phyloP scores from a whole-genome alignment of 179 eudicot genomes.

The Spinacia oleracea region DNA sequence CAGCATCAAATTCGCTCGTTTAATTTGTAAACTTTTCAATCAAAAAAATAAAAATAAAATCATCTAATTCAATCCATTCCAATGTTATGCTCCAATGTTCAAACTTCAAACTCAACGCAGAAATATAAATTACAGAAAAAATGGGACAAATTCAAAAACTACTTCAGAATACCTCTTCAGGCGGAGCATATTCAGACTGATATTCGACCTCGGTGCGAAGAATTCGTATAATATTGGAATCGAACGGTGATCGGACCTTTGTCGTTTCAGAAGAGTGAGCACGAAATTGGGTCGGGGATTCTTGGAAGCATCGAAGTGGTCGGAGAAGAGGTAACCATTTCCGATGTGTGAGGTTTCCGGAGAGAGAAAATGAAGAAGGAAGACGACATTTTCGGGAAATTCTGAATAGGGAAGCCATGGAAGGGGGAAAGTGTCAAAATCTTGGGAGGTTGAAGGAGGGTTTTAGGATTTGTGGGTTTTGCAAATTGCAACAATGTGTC shows the following conservation, averaged over 20 bases:
- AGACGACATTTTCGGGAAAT: conserved; percentile 24
- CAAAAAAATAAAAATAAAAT: background rate
- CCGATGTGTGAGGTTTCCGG: background rate
- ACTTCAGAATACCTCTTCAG: conserved; percentile 35
- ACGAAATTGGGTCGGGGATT: conserved; percentile 25
- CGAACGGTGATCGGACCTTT: conserved; percentile 39
- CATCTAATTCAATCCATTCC: background rate
- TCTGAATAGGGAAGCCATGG: conserved; percentile 38
- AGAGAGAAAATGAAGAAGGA: conserved; percentile 17
- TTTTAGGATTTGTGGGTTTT: conserved; percentile 9
- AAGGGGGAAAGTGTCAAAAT: background rate
- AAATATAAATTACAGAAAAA: background rate
- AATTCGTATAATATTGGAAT: conserved; percentile 49
- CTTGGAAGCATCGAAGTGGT: background rate
- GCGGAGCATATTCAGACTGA: conserved; percentile 48
- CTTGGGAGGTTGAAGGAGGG: conserved; percentile 24
- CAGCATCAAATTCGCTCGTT: background rate
- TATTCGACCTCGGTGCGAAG: conserved; percentile 48
- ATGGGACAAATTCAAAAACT: background rate
- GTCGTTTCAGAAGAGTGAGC: conserved; percentile 24
- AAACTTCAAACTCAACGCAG: background rate
- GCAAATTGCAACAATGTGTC: background rate
- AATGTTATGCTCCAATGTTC: no score
- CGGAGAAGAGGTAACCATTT: conserved; percentile 3
- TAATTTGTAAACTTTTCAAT: background rate